Percentiles rank a stretch among this genome's conserved stretches.
Evolutionary conservation across 2,329 filamentous ascomycete genomes (phyloP).

Genomic region (Sarocladium oryzae): DNA sequence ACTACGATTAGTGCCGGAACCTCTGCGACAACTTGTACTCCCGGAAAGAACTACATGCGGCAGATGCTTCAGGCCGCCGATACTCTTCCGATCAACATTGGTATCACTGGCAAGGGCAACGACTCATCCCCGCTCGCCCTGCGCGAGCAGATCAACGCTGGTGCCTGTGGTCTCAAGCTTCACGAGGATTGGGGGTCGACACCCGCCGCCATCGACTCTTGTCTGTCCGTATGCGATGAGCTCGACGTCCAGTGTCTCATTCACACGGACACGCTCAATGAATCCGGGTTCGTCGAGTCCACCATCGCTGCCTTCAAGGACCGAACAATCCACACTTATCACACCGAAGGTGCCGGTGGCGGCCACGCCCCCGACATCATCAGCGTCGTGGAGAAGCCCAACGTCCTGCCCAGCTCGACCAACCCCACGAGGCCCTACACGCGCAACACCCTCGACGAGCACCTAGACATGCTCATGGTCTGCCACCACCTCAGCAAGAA

Average conservation of each 20-base stretch:
- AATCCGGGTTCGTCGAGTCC: slow-evolving; percentile 93
- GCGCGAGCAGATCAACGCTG: slow-evolving; percentile 73
- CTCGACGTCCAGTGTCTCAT: slow-evolving; percentile 90
- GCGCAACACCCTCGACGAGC: slow-evolving; percentile 87
- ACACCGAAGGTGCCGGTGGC: slow-evolving; percentile 91
- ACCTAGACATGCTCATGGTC: slow-evolving; percentile 97
- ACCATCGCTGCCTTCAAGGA: slow-evolving; percentile 80
- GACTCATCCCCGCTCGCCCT: slow-evolving; percentile 67
- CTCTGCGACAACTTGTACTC: slow-evolving; percentile 89
- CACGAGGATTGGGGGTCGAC: slow-evolving; percentile 96
- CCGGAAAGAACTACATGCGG: slow-evolving; percentile 72
- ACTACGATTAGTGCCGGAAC: slow-evolving; percentile 61
- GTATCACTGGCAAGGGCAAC: slow-evolving; percentile 91
- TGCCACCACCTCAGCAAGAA: slow-evolving; percentile 91
- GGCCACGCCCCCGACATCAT: slow-evolving; percentile 97
- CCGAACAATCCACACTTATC: slow-evolving; percentile 91
- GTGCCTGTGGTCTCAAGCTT: slow-evolving; percentile 84
- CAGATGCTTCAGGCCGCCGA: slow-evolving; percentile 90
- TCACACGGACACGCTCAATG: slow-evolving; percentile 93
- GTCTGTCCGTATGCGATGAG: slow-evolving; percentile 79
- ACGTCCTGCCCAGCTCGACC: slow-evolving; percentile 85
- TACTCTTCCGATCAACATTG: slow-evolving; percentile 73
- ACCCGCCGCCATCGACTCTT: slow-evolving; percentile 84
- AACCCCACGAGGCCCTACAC: slow-evolving; percentile 92
- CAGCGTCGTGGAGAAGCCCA: slow-evolving; percentile 77